phyloP scores from a whole-genome alignment of 805 yeast genomes.

The Saturnispora galanensis region DNA sequence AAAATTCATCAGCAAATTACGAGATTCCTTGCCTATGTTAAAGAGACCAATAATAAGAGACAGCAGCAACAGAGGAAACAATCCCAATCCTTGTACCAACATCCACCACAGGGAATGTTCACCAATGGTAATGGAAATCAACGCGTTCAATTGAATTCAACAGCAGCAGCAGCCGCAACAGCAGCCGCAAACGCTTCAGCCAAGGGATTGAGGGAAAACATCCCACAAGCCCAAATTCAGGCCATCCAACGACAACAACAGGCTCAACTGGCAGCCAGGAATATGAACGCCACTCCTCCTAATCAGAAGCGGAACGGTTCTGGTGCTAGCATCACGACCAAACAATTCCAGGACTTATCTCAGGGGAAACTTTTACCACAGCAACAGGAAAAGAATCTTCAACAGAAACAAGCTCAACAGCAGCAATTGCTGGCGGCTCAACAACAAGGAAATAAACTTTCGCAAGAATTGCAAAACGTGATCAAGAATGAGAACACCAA shows the following conservation, averaged over 20 bases:
- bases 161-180: slow-evolving; percentile 9
- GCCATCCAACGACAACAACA: slow-evolving; percentile 2
- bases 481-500: slow-evolving; percentile 24
- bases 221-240: slow-evolving; percentile 8
- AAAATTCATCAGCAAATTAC: slow-evolving; percentile 65
- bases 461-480: slow-evolving; percentile 17
- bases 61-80: slow-evolving; percentile 19
- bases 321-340: neutral
- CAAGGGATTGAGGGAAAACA: neutral
- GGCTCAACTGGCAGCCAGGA: neutral
- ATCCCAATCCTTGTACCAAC: slow-evolving; percentile 17
- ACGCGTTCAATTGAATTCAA: neutral
- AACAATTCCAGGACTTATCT: neutral
- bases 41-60: slow-evolving; percentile 35
- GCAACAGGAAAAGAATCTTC: neutral
- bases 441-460: slow-evolving; percentile 1
- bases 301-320: neutral
- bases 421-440: neutral
- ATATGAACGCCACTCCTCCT: slow-evolving; percentile 1
- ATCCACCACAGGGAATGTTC: slow-evolving; percentile 14
- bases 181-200: slow-evolving; percentile 5
- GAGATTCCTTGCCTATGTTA: slow-evolving; percentile 64
- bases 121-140: slow-evolving; percentile 1
- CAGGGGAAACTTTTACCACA: slow-evolving; percentile 15
- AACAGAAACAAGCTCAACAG: slow-evolving; percentile 8